Evolutionary conservation across 441 rosid species (phyloP), one percentile per base, ranked within the genome.

Genomic region (Jatropha podagrica): DNA sequence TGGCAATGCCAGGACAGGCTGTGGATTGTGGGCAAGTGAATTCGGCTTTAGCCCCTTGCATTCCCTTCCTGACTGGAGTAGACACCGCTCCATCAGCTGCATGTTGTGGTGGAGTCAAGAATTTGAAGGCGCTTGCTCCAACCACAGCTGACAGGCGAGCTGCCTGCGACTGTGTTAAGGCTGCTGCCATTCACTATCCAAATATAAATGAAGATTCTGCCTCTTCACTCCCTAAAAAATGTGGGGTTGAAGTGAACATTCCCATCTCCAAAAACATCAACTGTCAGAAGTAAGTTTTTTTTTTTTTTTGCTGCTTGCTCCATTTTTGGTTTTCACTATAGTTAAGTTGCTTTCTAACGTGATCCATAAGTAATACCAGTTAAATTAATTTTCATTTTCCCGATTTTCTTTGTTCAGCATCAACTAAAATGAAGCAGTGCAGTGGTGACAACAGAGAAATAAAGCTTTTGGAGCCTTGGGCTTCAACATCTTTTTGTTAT

Each of bases 51-150:
- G 73, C 54, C 1, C 5, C 79, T 40, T 82, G 89, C 81, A 14
- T 84, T 76, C 88, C 27, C 14, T 7, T 32, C 48, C 9, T 84
- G 44, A 75, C 41, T 0, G 72, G 46, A 38, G 2, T 40, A 2
- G 59, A 0, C 0, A 76, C 38, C 81, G 83, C 48, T 10, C 59
- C 68, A 84, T 80, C 54, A 68, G 44, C 69, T 10, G 58, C 15
- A 3, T 74, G 89, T 51, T 86, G 89, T 77, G 67, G 9, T 1
- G 86, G 89, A 2, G 77, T 81, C n/a, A 48, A 15, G 69, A 77
- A 44, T 18, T 65, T 84, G 52, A 32, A 72, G 68, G 32, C 54
- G 0, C 78, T 56, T 10, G 78, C 86, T 27, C 54, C 68, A 9
- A 77, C 86, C 27, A 69, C 74, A 12, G 80, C n/a, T 0, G 86